Conservation (phyloP, 345 rosid species). For the Gossypium raimondii region DNA sequence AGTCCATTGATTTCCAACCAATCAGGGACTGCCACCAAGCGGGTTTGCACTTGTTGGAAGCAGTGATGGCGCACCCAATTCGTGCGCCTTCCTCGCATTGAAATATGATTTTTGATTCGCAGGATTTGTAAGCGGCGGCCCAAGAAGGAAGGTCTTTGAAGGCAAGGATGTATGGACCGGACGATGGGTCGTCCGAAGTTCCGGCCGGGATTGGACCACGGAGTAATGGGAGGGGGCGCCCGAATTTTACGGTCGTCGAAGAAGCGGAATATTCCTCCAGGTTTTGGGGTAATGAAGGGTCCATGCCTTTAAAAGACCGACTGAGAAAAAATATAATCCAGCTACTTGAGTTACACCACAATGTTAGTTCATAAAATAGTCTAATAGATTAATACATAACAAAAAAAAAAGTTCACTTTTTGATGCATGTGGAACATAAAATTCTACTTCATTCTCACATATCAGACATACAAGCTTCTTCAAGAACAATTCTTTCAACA, state of each 20-base stretch:
- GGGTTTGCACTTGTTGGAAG: slow-evolving; percentile 67
- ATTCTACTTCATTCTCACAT: background rate
- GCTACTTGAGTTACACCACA: background rate
- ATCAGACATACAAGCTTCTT: background rate
- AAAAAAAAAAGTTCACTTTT: background rate
- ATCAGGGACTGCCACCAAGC: slow-evolving; percentile 66
- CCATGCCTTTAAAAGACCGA: background rate
- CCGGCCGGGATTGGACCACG: slow-evolving; percentile 57
- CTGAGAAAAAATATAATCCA: background rate
- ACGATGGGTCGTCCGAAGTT: slow-evolving; percentile 33
- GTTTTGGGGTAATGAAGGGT: slow-evolving; percentile 17
- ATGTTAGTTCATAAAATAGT: background rate
- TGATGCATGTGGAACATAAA: background rate
- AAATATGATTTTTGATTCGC: slow-evolving; percentile 38
- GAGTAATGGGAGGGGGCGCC: slow-evolving; percentile 58
- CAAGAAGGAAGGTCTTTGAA: slow-evolving; percentile 60
- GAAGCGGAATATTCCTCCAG: slow-evolving; percentile 58
- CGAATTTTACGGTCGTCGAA: slow-evolving; percentile 50
- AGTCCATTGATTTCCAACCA: slow-evolving; percentile 32
- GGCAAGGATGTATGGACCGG: slow-evolving; percentile 55
- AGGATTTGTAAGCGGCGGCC: slow-evolving; percentile 47
- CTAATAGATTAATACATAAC: background rate
- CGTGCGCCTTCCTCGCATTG: slow-evolving; percentile 81
- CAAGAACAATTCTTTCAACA: background rate
- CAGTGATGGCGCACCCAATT: slow-evolving; percentile 78